phyloP scores from a whole-genome alignment of 805 yeast species.

The Yamadazyma philogaea region DNA sequence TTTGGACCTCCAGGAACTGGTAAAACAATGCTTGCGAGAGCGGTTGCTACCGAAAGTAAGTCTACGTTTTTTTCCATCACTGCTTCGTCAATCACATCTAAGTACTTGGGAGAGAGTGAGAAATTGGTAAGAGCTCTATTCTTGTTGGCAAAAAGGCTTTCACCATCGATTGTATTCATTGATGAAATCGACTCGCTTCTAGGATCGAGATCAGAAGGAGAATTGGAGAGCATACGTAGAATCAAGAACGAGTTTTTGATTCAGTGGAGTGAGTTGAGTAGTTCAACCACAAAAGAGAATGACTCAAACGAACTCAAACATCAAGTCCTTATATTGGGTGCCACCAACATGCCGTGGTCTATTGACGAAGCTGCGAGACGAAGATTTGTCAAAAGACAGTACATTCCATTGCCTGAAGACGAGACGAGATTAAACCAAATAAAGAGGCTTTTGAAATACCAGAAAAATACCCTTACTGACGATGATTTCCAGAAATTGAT shows the following conservation, averaged over 20 bases:
- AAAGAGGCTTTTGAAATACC: slow-evolving; percentile 61
- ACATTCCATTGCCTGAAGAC: slow-evolving; percentile 89
- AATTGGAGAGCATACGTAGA: slow-evolving; percentile 83
- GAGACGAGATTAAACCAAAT: slow-evolving; percentile 78
- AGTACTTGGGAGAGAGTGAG: slow-evolving; percentile 88
- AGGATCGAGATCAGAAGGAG: slow-evolving; percentile 72
- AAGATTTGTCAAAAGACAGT: slow-evolving; percentile 85
- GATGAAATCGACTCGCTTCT: slow-evolving; percentile 93
- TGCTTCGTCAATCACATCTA: slow-evolving; percentile 81
- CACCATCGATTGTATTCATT: slow-evolving; percentile 92
- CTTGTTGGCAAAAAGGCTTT: slow-evolving; percentile 74
- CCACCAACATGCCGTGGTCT: slow-evolving; percentile 95
- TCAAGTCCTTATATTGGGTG: slow-evolving; percentile 86
- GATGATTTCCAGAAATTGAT: slow-evolving; percentile 61
- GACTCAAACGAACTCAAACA: slow-evolving; percentile 38
- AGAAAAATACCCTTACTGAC: slow-evolving; percentile 65
- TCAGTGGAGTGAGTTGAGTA: slow-evolving; percentile 90
- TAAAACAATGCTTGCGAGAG: slow-evolving; percentile 94
- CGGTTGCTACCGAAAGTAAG: slow-evolving; percentile 92
- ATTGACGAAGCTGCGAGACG: slow-evolving; percentile 96
- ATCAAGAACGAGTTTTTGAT: slow-evolving; percentile 90
- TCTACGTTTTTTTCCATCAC: slow-evolving; percentile 90
- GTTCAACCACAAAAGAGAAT: slow-evolving; percentile 52
- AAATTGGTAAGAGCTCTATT: slow-evolving; percentile 88
- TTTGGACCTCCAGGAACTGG: slow-evolving; percentile 99